Evolutionary conservation across 805 yeast species (phyloP), one percentile per base, ranked within the genome.

Genomic region (Lipomyces spencermartinsiae): DNA sequence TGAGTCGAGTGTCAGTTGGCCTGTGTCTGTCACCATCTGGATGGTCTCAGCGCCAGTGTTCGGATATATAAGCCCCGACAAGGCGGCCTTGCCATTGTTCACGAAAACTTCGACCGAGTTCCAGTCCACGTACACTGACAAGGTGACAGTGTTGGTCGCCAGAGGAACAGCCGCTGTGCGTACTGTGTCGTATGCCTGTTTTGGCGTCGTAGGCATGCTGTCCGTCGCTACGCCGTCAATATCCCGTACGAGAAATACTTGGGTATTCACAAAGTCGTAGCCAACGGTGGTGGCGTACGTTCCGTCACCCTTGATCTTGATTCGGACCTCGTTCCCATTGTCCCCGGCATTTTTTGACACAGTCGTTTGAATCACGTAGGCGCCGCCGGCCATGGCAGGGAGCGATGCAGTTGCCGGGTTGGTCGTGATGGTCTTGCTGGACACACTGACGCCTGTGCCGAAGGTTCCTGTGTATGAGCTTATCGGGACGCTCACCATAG

Each of bases 261-360:
- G 56, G 6, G 10, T 25, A 51, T 2, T 22, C 31, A 51, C 56
- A 51, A 51, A 51, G 56, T 51, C 56, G 56, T 51, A 51, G 19
- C 56, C 56, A 0, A 51, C 56, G 31, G 56, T 51, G 14, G 56
- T 51, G 14, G 56, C 31, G 31, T 19, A 51, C 56, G 56, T 51
- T 51, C 56, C 56, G 56, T 51, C 56, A 51, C 56, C 31, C 56
- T 51, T 51, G 31, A 51, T 7, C 56, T 31, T 51, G 56, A 51
- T 51, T 51, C 56, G 56, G 56, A 51, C 56, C 14, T 51, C 56
- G 56, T 51, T 25, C 14, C 56, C 56, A 16, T 51, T 31, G 31
- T 51, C 56, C 14, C 56, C 56, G 56, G 7, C 7, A 51, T 51
- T 19, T 51, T 39, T 51, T 19, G 56, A 51, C 56, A 51, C 56